Evolutionary conservation across 176 grass and related monocot species (phyloP), one percentile per base, ranked within the genome.

Genomic region (Aegilops sharonensis): DNA sequence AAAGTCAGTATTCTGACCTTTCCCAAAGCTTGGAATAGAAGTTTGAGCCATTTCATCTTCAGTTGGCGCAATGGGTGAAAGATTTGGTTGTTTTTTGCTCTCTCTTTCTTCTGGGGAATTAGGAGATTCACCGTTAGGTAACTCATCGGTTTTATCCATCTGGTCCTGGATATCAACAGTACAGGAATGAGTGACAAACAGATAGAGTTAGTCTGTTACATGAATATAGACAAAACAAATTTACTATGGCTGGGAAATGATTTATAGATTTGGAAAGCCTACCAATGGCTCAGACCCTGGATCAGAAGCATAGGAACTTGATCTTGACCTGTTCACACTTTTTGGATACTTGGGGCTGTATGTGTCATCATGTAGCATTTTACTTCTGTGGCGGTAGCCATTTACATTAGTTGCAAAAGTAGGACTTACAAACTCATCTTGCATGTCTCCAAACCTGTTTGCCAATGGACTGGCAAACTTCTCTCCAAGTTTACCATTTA

Each of bases 351-450:
- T 87, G 67, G 87, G 78, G 84, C 39, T 79, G 64, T 66, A 91
- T 29, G 73, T 52, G 83, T 63, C 88, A 34, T 89, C 93, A 62
- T 80, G 77, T 72, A 76, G 59, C 77, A 80, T 60, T 85, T 94
- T 89, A 81, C 84, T 68, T 71, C 56, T 89, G 67, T 86, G 80
- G 25, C 75, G 83, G 77, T 86, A 82, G 43, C 59, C 65, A 78
- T 85, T 90, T 72, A 60, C 85, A 85, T 93, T 90, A 66, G 89
- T 84, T 56, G 91, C 91, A 89, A 93, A 90, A 78, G 89, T 92
- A 85, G 91, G 95, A 66, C 92, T 90, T 81, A 78, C 84, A 88
- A 85, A 88, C 79, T 93, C 83, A 88, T 91, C 82, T 56, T 18
- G 67, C 7, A 34, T 82, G 24, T 78, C 87, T 85, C 77, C 61